Conservation (phyloP, 208 protist species). For the Trypanosoma mega region DNA sequence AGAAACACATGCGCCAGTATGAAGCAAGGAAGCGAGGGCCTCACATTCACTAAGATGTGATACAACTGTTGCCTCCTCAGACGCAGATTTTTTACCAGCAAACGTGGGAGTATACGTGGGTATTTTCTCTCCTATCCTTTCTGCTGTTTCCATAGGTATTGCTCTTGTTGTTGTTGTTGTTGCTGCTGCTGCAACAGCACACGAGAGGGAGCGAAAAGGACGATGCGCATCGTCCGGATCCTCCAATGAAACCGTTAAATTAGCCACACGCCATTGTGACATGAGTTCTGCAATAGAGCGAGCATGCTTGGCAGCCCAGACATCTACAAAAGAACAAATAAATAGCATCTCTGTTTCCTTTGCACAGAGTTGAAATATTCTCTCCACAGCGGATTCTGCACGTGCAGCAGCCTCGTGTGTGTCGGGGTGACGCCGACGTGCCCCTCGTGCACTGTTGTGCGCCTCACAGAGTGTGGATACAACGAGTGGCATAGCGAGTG, state of each 20-base stretch:
- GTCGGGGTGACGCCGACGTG: not conserved
- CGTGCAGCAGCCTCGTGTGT: not conserved
- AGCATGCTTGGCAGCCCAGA: slow-evolving; percentile 8
- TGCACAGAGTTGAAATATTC: slow-evolving; percentile 10
- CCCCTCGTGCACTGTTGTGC: not conserved
- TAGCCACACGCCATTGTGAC: too few relatives aligned
- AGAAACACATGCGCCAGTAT: not conserved
- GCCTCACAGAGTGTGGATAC: slow-evolving; percentile 17
- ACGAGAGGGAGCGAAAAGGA: not conserved
- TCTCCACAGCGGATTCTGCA: slow-evolving; percentile 6
- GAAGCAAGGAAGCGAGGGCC: not conserved
- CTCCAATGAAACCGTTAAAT: not conserved
- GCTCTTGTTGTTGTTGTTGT: too few relatives aligned
- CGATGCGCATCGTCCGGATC: not conserved
- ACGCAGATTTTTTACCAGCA: too few relatives aligned
- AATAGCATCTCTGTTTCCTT: slow-evolving; percentile 4
- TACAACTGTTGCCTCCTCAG: too few relatives aligned
- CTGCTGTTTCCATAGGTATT: too few relatives aligned
- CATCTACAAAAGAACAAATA: slow-evolving; percentile 8
- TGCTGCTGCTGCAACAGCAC: not conserved
- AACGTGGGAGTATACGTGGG: too few relatives aligned
- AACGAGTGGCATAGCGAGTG: slow-evolving; percentile 4
- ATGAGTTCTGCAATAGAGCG: not conserved
- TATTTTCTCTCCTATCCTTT: too few relatives aligned
- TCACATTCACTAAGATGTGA: too few relatives aligned